These are phyloP conservation scores for Oryza nivara DNA, from an alignment of 176 grass and related monocot genomes.

Conservation along the genomic window DNA sequence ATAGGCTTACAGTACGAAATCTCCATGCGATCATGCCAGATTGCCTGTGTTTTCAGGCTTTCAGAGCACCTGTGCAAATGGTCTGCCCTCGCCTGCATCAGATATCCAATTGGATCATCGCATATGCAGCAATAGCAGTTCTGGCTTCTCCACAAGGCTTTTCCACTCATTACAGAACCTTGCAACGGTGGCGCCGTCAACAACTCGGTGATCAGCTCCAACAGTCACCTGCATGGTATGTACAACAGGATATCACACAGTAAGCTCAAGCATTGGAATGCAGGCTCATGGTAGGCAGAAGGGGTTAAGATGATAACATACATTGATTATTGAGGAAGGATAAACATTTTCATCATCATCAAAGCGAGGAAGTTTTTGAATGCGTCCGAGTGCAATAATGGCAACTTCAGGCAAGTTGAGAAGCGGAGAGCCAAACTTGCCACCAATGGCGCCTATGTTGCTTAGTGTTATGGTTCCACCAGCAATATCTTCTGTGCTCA, in stretches of 20 bases:
- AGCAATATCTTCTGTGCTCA: conserved; percentile 69
- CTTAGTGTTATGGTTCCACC: conserved; percentile 93
- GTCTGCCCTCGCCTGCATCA: background rate
- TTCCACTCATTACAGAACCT: conserved; percentile 98
- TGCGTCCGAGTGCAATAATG: conserved; percentile 88
- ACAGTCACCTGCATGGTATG: conserved; percentile 61
- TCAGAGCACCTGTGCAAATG: background rate
- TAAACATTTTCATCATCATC: conserved; percentile 68
- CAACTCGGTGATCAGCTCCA: conserved; percentile 91
- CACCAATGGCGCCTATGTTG: conserved; percentile 96
- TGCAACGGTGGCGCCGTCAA: conserved; percentile 87
- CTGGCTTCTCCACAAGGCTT: conserved; percentile 77
- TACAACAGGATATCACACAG: background rate
- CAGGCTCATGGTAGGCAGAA: background rate
- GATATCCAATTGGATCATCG: conserved; percentile 43
- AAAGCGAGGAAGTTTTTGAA: conserved; percentile 80
- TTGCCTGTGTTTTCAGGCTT: background rate
- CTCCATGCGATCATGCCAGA: background rate
- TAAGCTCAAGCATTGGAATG: conserved; percentile 9
- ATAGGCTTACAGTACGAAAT: background rate
- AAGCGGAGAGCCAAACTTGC: conserved; percentile 95
- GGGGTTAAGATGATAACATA: conserved; percentile 16
- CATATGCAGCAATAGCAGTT: conserved; percentile 82
- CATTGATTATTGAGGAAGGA: conserved; percentile 78
- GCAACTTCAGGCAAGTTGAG: conserved; percentile 96